These are phyloP conservation scores for Sporothrix mexicana DNA, from an alignment of 2,329 filamentous ascomycete genomes.

Conservation along the genomic window DNA sequence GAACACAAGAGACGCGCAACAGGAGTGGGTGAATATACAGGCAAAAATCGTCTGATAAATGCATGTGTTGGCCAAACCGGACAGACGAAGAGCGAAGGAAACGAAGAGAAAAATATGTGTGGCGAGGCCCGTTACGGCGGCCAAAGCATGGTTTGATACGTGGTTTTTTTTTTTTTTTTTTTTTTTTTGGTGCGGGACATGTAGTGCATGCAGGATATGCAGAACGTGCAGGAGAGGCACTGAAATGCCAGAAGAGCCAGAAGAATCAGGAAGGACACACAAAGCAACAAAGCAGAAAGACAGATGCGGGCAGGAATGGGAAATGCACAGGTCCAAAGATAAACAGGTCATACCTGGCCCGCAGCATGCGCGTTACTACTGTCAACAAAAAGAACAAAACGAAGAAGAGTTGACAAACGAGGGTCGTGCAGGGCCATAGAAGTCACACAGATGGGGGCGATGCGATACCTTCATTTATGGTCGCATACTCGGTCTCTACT, in stretches of 20 bases:
- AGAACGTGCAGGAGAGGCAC: slow-evolving; percentile 11
- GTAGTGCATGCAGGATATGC: slow-evolving; percentile 19
- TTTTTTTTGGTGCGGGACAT: background rate
- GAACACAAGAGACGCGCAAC: background rate
- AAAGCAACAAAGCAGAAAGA: background rate
- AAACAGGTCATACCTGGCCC: background rate
- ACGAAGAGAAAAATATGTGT: background rate
- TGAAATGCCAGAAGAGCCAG: background rate
- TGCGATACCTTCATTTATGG: slow-evolving; percentile 16
- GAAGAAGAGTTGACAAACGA: background rate
- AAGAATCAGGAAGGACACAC: slow-evolving; percentile 7
- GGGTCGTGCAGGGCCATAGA: background rate
- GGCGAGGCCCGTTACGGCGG: slow-evolving; percentile 29
- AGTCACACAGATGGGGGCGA: slow-evolving; percentile 9
- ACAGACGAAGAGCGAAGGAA: background rate
- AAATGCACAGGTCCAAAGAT: background rate
- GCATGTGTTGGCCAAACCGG: slow-evolving; percentile 10
- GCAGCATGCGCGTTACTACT: background rate
- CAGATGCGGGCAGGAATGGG: background rate
- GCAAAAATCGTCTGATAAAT: slow-evolving; percentile 32
- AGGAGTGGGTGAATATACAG: background rate
- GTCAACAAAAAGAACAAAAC: background rate
- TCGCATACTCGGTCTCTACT: slow-evolving; percentile 20
- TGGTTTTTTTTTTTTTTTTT: background rate
- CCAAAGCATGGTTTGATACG: slow-evolving; percentile 29